phyloP scores from a whole-genome alignment of 345 rosid species.

The Litchi chinensis region DNA sequence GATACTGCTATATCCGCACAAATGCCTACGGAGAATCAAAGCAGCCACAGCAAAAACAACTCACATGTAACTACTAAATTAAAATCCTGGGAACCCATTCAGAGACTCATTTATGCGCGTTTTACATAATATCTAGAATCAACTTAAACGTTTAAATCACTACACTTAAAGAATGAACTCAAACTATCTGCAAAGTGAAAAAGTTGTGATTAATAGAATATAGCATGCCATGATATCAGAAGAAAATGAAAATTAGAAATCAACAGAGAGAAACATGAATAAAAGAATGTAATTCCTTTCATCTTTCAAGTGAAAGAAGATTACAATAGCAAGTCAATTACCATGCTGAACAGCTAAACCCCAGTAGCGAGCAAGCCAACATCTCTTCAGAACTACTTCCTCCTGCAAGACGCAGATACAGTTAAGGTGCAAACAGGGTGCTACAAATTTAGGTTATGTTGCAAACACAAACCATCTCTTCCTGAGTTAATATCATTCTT shows the following conservation, averaged over 20 bases:
- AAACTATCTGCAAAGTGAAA: conserved; percentile 5
- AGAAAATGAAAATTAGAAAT: background rate
- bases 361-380: conserved; percentile 99
- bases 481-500: conserved; percentile 88
- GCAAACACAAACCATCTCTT: conserved; percentile 76
- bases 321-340: conserved; percentile 29
- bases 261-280: background rate
- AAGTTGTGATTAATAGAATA: background rate
- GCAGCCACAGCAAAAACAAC: conserved; percentile 29
- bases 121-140: background rate
- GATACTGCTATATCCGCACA: conserved; percentile 80
- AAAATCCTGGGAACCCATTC: background rate
- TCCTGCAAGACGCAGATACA: conserved; percentile 50
- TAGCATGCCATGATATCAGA: background rate
- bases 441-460: conserved; percentile 20
- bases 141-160: background rate
- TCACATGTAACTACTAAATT: conserved; percentile 7
- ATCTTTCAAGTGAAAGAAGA: conserved; percentile 2
- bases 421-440: conserved; percentile 25
- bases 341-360: conserved; percentile 89
- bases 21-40: conserved; percentile 49
- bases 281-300: background rate
- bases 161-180: background rate
- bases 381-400: conserved; percentile 98
- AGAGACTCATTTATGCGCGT: background rate